Evolutionary conservation across 257 asterid species (phyloP), one percentile per base, ranked within the genome.

Genomic region (Perilla frutescens): DNA sequence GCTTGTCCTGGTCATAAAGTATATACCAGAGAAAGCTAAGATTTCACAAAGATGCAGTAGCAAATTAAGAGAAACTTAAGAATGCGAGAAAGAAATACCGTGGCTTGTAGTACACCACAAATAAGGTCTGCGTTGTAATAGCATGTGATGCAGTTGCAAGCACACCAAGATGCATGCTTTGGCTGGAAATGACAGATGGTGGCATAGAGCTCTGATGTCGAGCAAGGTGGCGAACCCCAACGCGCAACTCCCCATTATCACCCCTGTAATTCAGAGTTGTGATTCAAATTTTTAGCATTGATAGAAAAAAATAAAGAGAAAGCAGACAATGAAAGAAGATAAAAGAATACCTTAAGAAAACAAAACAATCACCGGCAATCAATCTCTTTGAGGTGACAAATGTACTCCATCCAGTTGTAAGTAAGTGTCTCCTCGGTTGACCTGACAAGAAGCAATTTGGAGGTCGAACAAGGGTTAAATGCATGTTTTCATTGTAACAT

Each of bases 131-230:
- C 0, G 96, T 86, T 53, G 80, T 88, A 62, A 88, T 81, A 67
- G 97, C 90, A 77, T 91, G 97, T 20, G 89, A 89, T 8, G 95
- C 97, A 39, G 97, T 87, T 2, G 96, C 96, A 64, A 91, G 95
- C 68, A 91, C 96, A 8, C 97, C 97, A 66, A 89, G 89, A 80
- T 89, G 97, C 97, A 91, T 91, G 84, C 95, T 86, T 80, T 89
- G 95, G 83, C 97, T 87, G 72, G 97, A 91, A 50, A 91, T 86
- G 62, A 91, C 95, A 8, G 96, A 89, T 53, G 92, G 83, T 8
- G 88, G 94, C 78, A 89, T 77, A 6, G 95, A 63, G 77, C 85
- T 85, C 73, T 81, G 96, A 48, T 88, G 92, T 48, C 90, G 84
- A 71, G 89, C 82, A 56, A 83, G 83, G 62, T 88, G 96, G 15